Conservation (phyloP, 2,329 filamentous ascomycete genomes). For the Lomentospora prolificans region DNA sequence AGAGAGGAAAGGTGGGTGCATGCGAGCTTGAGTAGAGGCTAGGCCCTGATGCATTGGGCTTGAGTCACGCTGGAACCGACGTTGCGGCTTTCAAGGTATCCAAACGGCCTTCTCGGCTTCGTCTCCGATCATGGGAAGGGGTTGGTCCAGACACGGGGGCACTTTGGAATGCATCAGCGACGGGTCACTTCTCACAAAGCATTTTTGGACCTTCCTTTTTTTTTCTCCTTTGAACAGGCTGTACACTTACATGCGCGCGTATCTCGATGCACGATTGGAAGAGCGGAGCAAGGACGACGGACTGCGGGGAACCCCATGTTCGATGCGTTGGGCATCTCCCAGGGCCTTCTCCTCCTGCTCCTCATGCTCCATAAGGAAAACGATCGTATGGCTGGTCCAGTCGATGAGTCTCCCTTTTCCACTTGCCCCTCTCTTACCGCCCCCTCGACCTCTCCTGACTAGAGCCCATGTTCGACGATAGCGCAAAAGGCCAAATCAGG, state of each 20-base stretch:
- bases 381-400: too few species aligned
- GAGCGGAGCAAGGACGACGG: too few species aligned
- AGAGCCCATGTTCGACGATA: too few species aligned
- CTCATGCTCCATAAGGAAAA: too few species aligned
- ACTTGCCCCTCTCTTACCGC: neutral
- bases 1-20: too few species aligned
- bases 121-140: neutral
- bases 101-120: neutral
- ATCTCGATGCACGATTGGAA: neutral
- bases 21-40: too few species aligned
- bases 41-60: neutral
- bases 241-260: neutral
- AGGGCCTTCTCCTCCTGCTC: too few species aligned
- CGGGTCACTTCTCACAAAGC: neutral
- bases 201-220: too few species aligned
- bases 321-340: neutral
- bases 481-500: neutral
- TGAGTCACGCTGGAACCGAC: neutral
- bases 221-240: neutral
- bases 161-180: too few species aligned
- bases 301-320: neutral
- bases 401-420: too few species aligned
- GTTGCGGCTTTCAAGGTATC: neutral
- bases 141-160: too few species aligned
- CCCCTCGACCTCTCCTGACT: neutral